Evolutionary conservation across 2,329 filamentous ascomycete species (phyloP).

Genomic region (Beauveria medogensis): DNA sequence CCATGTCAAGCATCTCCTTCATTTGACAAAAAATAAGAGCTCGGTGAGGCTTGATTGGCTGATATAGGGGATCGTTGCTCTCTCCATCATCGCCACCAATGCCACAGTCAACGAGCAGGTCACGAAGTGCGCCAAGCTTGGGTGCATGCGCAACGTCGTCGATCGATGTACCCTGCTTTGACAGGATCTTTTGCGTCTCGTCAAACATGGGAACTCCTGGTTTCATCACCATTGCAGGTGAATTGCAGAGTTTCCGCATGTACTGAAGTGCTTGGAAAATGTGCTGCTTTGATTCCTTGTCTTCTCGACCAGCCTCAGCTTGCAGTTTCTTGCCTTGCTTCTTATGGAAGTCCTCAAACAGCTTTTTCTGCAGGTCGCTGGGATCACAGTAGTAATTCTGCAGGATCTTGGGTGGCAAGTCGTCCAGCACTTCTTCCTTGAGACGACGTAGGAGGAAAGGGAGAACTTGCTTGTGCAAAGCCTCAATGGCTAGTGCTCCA

Average conservation of each 20-base stretch:
- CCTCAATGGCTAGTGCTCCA: conserved; percentile 90
- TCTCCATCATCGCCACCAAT: conserved; percentile 72
- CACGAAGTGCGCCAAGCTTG: conserved; percentile 81
- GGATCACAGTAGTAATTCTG: conserved; percentile 99
- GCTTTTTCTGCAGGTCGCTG: conserved; percentile 84
- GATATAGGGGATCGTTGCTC: conserved; percentile 51
- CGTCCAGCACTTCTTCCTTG: conserved; percentile 95
- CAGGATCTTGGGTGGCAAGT: conserved; percentile 93
- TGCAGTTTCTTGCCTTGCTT: conserved; percentile 85
- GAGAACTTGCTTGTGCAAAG: conserved; percentile 95
- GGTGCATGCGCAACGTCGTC: conserved; percentile 84
- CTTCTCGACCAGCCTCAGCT: conserved; percentile 72
- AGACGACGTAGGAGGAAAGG: conserved; percentile 92
- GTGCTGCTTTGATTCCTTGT: conserved; percentile 93
- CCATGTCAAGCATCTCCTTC: conserved; percentile 99
- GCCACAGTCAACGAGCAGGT: conserved; percentile 95
- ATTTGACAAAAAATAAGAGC: conserved; percentile 98
- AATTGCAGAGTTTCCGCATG: conserved; percentile 99
- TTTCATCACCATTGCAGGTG: conserved; percentile 91
- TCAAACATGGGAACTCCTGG: conserved; percentile 86
- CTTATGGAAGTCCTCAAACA: conserved; percentile 94
- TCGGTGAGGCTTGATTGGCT: conserved; percentile 91
- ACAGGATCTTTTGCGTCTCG: conserved; percentile 72
- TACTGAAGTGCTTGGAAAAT: conserved; percentile 99
- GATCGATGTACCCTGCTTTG: conserved; percentile 70